These are phyloP conservation scores for Solanum pinnatisectum DNA, from an alignment of 257 asterid genomes.

Conservation along the genomic window DNA sequence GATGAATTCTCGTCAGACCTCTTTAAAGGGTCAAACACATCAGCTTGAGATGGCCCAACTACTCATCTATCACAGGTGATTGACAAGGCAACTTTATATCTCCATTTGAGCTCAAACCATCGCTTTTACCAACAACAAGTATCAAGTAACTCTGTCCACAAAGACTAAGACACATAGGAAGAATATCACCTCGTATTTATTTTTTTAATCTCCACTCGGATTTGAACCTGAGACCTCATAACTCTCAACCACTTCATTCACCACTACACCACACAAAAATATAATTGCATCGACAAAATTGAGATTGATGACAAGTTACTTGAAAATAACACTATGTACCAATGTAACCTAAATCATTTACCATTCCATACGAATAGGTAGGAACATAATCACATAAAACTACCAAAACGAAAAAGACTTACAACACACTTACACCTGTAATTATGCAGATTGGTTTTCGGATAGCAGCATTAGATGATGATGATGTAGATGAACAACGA, in stretches of 20 bases:
- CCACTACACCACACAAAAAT: background rate
- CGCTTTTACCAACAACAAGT: constrained; percentile 1
- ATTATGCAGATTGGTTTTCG: constrained; percentile 56
- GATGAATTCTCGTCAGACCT: constrained; percentile 38
- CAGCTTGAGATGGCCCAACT: constrained; percentile 15
- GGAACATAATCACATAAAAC: background rate
- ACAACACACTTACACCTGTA: constrained; percentile 54
- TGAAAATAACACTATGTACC: background rate
- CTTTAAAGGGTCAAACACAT: constrained; percentile 26
- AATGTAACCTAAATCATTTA: background rate
- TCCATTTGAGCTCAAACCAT: constrained; percentile 24
- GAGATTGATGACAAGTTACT: background rate
- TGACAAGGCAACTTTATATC: constrained; percentile 23
- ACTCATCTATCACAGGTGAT: constrained; percentile 14
- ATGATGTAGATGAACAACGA: constrained; percentile 11
- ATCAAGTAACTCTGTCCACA: background rate
- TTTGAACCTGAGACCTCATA: background rate
- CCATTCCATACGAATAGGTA: background rate
- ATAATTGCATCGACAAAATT: background rate
- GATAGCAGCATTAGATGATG: background rate
- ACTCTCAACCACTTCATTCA: background rate
- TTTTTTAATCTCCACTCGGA: background rate
- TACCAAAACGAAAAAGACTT: background rate
- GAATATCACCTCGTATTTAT: background rate
- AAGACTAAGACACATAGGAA: rapidly evolving